A percentile compares a stretch with the other conserved stretches of the same genome.
These are phyloP conservation scores for Yamadazyma philogaea DNA, from an alignment of 805 yeast genomes.

Conservation along the genomic window DNA sequence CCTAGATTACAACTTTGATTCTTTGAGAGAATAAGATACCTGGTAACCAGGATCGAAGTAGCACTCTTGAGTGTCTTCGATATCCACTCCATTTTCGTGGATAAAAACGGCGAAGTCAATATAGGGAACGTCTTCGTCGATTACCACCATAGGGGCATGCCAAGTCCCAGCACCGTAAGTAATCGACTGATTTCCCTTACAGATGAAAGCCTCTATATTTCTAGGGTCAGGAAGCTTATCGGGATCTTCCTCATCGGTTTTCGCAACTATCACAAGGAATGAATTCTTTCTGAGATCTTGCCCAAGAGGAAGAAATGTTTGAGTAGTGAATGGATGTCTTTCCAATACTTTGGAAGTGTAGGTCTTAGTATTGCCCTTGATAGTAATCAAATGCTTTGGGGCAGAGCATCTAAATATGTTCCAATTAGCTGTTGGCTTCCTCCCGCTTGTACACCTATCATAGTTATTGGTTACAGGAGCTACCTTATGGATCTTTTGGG, in stretches of 20 bases:
- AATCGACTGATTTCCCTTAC: conserved; percentile 82
- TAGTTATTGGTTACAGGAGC: conserved; percentile 62
- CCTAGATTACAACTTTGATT: conserved; percentile 15
- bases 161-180: conserved; percentile 84
- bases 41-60: conserved; percentile 59
- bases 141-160: conserved; percentile 97
- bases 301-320: conserved; percentile 92
- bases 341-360: conserved; percentile 72
- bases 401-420: conserved; percentile 81
- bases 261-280: conserved; percentile 80
- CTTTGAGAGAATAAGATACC: conserved; percentile 23
- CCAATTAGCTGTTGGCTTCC: conserved; percentile 62
- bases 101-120: conserved; percentile 85
- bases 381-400: conserved; percentile 55
- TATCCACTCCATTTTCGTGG: conserved; percentile 75
- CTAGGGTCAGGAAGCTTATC: conserved; percentile 58
- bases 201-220: conserved; percentile 63
- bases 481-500: conserved; percentile 70
- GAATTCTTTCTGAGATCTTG: conserved; percentile 45
- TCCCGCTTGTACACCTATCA: conserved; percentile 43
- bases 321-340: conserved; percentile 86
- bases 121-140: conserved; percentile 50
- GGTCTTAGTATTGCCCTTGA: conserved; percentile 13
- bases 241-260: conserved; percentile 36
- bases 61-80: conserved; percentile 82